Conservation (phyloP, 2,329 filamentous ascomycete genomes). For the Aspergillus thermomutatus region DNA sequence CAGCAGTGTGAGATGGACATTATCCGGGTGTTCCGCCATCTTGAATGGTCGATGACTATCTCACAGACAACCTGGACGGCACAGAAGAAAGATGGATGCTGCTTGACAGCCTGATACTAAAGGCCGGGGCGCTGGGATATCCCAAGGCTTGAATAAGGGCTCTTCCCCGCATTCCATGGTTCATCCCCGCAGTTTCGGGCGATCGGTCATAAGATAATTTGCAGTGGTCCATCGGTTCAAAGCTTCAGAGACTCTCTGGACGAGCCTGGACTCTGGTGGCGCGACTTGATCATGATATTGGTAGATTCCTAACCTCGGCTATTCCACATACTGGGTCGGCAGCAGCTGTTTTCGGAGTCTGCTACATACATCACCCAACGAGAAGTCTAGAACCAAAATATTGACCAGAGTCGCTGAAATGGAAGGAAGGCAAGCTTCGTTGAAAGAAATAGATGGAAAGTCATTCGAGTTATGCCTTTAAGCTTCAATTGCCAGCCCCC, state of each 20-base stretch:
- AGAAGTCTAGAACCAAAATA: neutral
- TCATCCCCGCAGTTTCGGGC: neutral
- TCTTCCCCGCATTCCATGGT: neutral
- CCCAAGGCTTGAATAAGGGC: neutral
- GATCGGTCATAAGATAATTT: neutral
- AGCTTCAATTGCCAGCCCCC: too few relatives aligned
- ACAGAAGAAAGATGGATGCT: neutral
- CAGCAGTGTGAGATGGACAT: conserved; percentile 28
- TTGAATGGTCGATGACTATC: neutral
- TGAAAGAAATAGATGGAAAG: neutral
- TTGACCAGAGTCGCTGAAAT: neutral
- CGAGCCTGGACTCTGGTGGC: too few relatives aligned
- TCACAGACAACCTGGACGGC: neutral
- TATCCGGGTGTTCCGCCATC: conserved; percentile 9
- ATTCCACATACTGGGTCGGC: neutral
- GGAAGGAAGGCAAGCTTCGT: neutral
- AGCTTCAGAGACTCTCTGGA: neutral
- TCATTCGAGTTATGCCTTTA: neutral
- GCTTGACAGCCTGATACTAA: neutral
- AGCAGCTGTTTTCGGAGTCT: neutral
- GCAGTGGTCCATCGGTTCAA: neutral
- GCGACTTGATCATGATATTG: neutral
- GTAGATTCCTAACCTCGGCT: neutral
- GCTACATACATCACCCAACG: too few relatives aligned
- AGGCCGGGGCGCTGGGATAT: neutral